Conservation (phyloP, 345 rosid species). For the Triadica sebifera region DNA sequence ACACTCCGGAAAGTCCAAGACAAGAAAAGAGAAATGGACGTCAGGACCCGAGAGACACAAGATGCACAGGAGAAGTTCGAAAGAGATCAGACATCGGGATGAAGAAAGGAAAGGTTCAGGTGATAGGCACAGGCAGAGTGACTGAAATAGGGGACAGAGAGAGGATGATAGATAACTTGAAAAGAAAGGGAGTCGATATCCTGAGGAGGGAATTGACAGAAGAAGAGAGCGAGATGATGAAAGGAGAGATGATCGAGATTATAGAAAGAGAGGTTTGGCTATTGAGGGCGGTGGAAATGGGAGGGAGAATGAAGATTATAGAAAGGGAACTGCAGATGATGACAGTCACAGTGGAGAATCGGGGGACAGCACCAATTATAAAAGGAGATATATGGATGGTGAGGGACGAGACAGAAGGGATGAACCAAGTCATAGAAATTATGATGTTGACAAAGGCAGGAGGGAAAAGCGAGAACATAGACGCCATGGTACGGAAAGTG, state of each 20-base stretch:
- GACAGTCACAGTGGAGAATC: slow-evolving; percentile 16
- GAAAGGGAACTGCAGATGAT: slow-evolving; percentile 30
- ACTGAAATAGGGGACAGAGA: slow-evolving; percentile 35
- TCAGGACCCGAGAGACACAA: slow-evolving; percentile 38
- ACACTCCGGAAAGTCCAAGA: slow-evolving; percentile 45
- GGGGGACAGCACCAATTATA: slow-evolving; percentile 22
- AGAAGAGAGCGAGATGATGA: slow-evolving; percentile 28
- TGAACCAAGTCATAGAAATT: slow-evolving; percentile 18
- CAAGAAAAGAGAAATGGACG: slow-evolving; percentile 39
- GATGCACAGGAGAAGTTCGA: slow-evolving; percentile 31
- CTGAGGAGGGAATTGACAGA: slow-evolving; percentile 25
- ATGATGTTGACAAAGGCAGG: slow-evolving; percentile 19
- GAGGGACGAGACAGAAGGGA: slow-evolving; percentile 17
- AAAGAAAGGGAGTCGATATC: slow-evolving; percentile 29
- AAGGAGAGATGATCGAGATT: slow-evolving; percentile 32
- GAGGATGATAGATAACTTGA: slow-evolving; percentile 26
- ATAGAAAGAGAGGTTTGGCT: slow-evolving; percentile 31
- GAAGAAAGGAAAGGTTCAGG: slow-evolving; percentile 30
- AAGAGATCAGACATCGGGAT: slow-evolving; percentile 32
- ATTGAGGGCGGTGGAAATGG: slow-evolving; percentile 16
- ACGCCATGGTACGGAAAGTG: slow-evolving; percentile 6
- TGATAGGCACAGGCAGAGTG: slow-evolving; percentile 35
- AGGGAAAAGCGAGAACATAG: slow-evolving; percentile 27
- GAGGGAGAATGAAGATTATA: slow-evolving; percentile 26
- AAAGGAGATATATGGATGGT: slow-evolving; percentile 15